phyloP scores from a whole-genome alignment of 2,329 filamentous ascomycete genomes.

The Colletotrichum paranaense region DNA sequence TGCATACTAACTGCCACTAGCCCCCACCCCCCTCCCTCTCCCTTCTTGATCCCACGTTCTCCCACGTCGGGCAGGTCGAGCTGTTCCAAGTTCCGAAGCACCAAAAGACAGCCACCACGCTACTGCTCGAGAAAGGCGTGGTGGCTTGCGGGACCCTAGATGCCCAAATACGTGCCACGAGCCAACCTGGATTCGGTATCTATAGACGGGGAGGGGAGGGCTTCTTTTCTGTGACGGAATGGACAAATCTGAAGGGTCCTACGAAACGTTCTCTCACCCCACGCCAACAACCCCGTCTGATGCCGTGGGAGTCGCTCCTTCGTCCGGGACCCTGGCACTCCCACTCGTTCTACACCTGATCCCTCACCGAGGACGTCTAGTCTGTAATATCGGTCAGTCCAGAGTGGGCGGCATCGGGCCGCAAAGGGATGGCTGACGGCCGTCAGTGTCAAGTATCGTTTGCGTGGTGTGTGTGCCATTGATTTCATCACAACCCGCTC shows the following conservation, averaged over 20 bases:
- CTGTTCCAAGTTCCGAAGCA: background rate
- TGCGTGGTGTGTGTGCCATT: background rate
- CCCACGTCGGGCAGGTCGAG: constrained; percentile 26
- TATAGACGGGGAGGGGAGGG: too few relatives aligned
- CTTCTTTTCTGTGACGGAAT: background rate
- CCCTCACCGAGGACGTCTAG: constrained; percentile 16
- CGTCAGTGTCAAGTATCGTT: background rate
- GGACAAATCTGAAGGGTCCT: background rate
- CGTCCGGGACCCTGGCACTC: background rate
- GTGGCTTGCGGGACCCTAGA: constrained; percentile 12
- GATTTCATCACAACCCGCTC: background rate
- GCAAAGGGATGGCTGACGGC: background rate
- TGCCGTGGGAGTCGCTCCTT: background rate
- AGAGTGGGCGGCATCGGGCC: constrained; percentile 4
- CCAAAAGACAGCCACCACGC: constrained; percentile 3
- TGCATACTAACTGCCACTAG: constrained; percentile 7
- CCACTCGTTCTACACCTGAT: background rate
- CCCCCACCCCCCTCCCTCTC: background rate
- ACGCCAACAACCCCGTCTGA: constrained; percentile 6
- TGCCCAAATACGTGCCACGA: background rate
- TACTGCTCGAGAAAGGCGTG: background rate
- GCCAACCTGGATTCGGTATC: background rate
- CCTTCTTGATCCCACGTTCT: background rate
- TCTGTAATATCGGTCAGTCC: background rate
- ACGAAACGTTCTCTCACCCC: background rate